Conservation (phyloP, 306 rosid genomes). For the Calophaca sinica region DNA sequence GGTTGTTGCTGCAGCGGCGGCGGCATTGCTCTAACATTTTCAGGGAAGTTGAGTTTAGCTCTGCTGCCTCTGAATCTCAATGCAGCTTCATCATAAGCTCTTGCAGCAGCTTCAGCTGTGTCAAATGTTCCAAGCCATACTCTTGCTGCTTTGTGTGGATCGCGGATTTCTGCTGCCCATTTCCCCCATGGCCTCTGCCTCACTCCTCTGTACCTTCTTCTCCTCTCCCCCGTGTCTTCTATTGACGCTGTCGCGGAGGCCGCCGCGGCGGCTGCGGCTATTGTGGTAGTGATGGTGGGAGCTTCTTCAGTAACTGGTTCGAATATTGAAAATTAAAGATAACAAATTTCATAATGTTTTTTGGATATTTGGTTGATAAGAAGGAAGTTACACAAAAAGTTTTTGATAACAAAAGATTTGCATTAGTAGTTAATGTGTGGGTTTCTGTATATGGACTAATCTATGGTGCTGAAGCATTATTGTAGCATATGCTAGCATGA, state of each 20-base stretch:
- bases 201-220: conserved; percentile 89
- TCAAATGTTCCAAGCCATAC: conserved; percentile 99
- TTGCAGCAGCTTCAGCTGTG: conserved; percentile 94
- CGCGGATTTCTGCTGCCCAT: conserved; percentile 99
- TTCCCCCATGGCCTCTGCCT: conserved; percentile 98
- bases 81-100: conserved; percentile 96
- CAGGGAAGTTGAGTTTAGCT: conserved; percentile 95
- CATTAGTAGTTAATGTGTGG: too few species aligned
- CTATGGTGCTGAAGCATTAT: too few species aligned
- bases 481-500: too few species aligned
- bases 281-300: neutral
- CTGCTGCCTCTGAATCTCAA: conserved; percentile 89
- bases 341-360: too few species aligned
- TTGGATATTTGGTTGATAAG: too few species aligned
- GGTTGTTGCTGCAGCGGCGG: conserved; percentile 23
- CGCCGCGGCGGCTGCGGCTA: neutral
- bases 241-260: conserved; percentile 5
- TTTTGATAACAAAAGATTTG: too few species aligned
- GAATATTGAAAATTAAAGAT: neutral
- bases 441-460: neutral
- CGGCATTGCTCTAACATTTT: conserved; percentile 65
- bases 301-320: conserved; percentile 53
- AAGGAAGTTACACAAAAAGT: too few species aligned
- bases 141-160: conserved; percentile 93
- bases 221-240: conserved; percentile 58